phyloP scores from a whole-genome alignment of 163 green algal species.

The Prototheca wickerhamii region DNA sequence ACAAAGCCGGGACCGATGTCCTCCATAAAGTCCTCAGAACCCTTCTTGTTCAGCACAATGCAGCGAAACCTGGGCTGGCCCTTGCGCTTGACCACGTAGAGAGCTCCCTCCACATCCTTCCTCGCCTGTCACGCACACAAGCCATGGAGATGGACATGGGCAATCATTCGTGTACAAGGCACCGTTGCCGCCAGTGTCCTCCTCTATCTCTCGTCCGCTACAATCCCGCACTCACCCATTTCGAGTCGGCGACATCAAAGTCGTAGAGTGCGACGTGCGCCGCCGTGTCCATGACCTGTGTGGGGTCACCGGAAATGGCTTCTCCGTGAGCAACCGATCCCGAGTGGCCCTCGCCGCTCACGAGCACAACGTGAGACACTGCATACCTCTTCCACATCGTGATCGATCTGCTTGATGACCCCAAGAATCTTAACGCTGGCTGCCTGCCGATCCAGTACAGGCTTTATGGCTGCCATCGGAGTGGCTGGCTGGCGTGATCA shows the following conservation, averaged over 20 bases:
- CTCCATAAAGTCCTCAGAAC: constrained; percentile 60
- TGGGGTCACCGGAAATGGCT: neutral
- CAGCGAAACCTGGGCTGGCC: constrained; percentile 60
- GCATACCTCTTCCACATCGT: constrained; percentile 28
- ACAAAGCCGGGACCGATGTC: constrained; percentile 47
- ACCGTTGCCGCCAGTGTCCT: neutral
- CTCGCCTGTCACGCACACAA: too few relatives aligned
- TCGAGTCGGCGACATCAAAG: constrained; percentile 44
- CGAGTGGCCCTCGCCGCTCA: too few relatives aligned
- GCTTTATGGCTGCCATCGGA: constrained; percentile 15
- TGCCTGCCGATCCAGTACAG: constrained; percentile 18
- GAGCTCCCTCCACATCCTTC: constrained; percentile 72
- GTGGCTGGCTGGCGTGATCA: neutral
- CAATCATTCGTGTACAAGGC: neutral
- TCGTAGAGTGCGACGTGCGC: constrained; percentile 68
- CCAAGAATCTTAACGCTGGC: constrained; percentile 33
- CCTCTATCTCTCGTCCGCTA: neutral
- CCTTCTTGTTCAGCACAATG: constrained; percentile 71
- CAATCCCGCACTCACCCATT: constrained; percentile 44
- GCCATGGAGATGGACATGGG: too few relatives aligned
- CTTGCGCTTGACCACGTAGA: constrained; percentile 70
- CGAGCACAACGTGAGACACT: neutral
- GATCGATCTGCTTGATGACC: constrained; percentile 32
- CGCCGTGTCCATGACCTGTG: constrained; percentile 53
- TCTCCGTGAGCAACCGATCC: neutral